Conservation (phyloP, 768 basidiomycete species). For the Mycena sanguinolenta region DNA sequence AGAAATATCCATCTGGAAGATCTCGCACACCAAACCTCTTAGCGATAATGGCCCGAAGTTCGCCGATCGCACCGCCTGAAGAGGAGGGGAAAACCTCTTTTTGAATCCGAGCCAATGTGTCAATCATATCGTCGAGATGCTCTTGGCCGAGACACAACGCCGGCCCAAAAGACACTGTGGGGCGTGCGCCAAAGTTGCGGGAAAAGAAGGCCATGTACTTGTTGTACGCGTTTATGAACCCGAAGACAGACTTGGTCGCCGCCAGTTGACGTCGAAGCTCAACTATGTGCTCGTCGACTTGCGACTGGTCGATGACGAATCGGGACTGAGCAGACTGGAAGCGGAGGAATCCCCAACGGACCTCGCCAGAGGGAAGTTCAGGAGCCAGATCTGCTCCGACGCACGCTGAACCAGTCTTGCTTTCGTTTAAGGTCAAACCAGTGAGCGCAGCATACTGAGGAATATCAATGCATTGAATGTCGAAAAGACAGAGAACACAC, state of each 20-base stretch:
- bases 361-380: slow-evolving; percentile 5
- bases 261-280: slow-evolving; percentile 6
- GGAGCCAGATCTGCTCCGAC: neutral
- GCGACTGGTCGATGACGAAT: slow-evolving; percentile 5
- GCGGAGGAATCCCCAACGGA: slow-evolving; percentile 9
- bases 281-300: slow-evolving; percentile 1
- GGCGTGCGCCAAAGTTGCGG: neutral
- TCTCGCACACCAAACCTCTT: neutral
- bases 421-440: neutral
- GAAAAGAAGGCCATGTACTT: slow-evolving; percentile 5
- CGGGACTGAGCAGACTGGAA: slow-evolving; percentile 3
- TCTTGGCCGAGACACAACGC: neutral
- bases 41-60: neutral
- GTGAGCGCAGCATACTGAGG: slow-evolving; percentile 5
- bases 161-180: slow-evolving; percentile 1
- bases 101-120: slow-evolving; percentile 1
- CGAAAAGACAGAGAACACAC: neutral
- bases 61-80: neutral
- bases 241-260: slow-evolving; percentile 5
- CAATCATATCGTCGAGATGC: slow-evolving; percentile 8
- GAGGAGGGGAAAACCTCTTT: slow-evolving; percentile 2
- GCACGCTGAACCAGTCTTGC: slow-evolving; percentile 7
- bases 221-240: slow-evolving; percentile 6
- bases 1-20: slow-evolving; percentile 5
- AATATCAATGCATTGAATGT: too few relatives aligned